Base-by-base conservation (phyloP, 768 basidiomycete species). In the Tephrocybe sp. region DNA sequence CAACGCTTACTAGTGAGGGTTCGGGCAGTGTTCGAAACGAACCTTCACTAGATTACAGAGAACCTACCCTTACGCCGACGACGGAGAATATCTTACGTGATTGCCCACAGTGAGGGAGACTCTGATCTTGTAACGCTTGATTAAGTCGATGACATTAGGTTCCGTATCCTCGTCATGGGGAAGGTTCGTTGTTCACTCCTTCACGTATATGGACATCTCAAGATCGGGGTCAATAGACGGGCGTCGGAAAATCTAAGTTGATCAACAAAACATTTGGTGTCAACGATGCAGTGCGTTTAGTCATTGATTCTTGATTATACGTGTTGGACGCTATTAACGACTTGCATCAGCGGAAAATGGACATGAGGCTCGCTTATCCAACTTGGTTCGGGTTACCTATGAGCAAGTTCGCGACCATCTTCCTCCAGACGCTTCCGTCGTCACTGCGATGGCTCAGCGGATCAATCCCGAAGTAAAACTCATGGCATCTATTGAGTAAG, bases 241-340 rank as follows among this genome's bases (percentile, higher is more conserved):
- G 67, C 23, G 61, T 54, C 2, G 65, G 67, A 12, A 67, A 67
- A 47, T 63, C 66, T 13, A 50, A 53, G 2, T 37, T 68, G 12
- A 64, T 67, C 47, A 66, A 65, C 24, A 50, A 55, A 24, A 53
- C 61, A 3, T 68, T 68, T 38, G 57, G 59, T 0, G 64, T 68
- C 24, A 30, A 58, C 9, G 53, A 56, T 18, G 61, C 60, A 16
- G 63, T 63, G 42, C 40, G 53, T 27, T 27, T 11, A 11, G n/a
- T n/a, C n/a, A n/a, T n/a, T n/a, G n/a, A 25, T 5, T 25, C 19
- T 25, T 34, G 10, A 11, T 25, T 44, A 5, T 11, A 29, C 11
- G 27, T 11, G 6, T 13, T 33, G 15, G n/a, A 6, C 21, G 11
- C n/a, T 19, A 27, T 21, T 12, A 5, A 43, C 8, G 22, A 18